phyloP scores from a whole-genome alignment of 192 early-diverging fungal genomes.

The Coemansia sp. region DNA sequence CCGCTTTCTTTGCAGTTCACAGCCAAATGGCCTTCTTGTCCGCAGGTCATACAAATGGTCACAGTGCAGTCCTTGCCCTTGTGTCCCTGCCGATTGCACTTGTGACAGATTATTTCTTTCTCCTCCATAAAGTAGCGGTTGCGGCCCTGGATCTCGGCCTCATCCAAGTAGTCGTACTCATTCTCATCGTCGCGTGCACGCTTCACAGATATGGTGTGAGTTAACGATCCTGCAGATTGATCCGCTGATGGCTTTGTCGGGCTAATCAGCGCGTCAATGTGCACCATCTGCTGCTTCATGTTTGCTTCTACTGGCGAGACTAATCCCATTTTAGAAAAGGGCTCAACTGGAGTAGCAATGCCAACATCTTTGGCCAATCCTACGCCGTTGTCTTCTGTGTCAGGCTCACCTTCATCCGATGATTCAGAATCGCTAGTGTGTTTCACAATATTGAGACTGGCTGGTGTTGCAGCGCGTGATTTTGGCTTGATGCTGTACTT shows the following conservation, averaged over 20 bases:
- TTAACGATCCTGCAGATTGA: background rate
- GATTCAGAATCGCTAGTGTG: no score
- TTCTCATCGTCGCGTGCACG: constrained; percentile 10
- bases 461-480: no score
- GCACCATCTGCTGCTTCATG: constrained; percentile 37
- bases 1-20: constrained; percentile 43
- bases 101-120: constrained; percentile 38
- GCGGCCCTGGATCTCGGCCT: constrained; percentile 47
- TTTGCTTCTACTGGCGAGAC: background rate
- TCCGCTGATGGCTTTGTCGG: constrained; percentile 5
- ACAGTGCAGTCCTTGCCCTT: constrained; percentile 45
- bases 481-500: no score
- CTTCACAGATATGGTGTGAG: constrained; percentile 10
- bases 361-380: background rate
- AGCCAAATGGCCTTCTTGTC: constrained; percentile 31
- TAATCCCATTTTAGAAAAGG: background rate
- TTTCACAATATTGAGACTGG: no score
- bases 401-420: no score
- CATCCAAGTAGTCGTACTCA: constrained; percentile 50
- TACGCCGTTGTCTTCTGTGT: no score
- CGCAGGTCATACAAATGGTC: constrained; percentile 35
- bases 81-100: constrained; percentile 37
- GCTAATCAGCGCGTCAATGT: constrained; percentile 25
- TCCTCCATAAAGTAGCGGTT: constrained; percentile 55
- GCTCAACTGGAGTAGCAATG: background rate